These are phyloP conservation scores for Solanum sejunctum DNA, from an alignment of 257 asterid species.

Conservation along the genomic window DNA sequence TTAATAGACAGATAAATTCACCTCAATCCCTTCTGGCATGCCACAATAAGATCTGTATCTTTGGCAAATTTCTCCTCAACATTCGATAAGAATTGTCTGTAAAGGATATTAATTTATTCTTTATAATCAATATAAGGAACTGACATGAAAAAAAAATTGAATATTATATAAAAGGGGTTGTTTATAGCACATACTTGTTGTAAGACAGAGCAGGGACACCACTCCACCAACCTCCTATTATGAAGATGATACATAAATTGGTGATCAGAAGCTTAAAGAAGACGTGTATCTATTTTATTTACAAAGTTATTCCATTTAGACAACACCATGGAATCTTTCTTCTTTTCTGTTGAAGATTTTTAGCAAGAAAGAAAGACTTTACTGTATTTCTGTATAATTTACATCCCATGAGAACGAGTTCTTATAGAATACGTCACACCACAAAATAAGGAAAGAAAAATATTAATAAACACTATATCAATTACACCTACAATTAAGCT, in stretches of 20 bases:
- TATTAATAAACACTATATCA: background rate
- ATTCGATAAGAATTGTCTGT: slow-evolving; percentile 52
- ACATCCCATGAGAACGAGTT: background rate
- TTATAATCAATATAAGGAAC: background rate
- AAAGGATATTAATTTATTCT: slow-evolving; percentile 1
- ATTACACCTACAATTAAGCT: background rate
- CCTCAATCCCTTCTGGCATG: slow-evolving; percentile 98
- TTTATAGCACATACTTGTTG: slow-evolving; percentile 38
- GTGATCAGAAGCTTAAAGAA: background rate
- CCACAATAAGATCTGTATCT: slow-evolving; percentile 77
- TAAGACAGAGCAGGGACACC: slow-evolving; percentile 71
- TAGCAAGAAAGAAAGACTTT: background rate
- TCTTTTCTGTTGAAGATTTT: background rate
- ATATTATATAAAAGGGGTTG: background rate
- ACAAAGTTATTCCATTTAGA: background rate
- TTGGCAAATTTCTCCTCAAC: slow-evolving; percentile 67
- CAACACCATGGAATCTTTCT: background rate
- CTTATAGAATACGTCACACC: background rate
- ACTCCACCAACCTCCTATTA: slow-evolving; percentile 97
- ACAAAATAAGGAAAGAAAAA: background rate
- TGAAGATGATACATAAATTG: background rate
- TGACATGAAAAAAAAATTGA: background rate
- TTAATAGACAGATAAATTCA: slow-evolving; percentile 19
- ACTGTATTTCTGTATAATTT: background rate
- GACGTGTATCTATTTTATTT: background rate